Evolutionary conservation across 2,329 filamentous ascomycete species (phyloP).

Genomic region (Ophiostoma perfectum): DNA sequence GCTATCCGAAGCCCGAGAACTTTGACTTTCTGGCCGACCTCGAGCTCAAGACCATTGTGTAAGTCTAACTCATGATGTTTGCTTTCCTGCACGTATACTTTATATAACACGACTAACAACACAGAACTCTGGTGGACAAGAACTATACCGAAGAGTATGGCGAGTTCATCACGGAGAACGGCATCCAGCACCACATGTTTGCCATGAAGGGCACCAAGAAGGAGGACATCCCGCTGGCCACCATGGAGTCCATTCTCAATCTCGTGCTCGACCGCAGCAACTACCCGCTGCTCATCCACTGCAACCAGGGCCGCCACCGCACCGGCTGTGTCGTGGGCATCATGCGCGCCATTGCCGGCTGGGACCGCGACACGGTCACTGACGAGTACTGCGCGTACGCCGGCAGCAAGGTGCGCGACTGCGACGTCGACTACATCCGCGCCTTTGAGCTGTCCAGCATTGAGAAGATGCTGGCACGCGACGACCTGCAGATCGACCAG

Average conservation of each 20-base stretch:
- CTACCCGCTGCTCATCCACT: conserved; percentile 80
- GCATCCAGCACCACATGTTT: conserved; percentile 68
- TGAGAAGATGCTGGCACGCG: conserved; percentile 30
- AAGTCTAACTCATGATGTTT: conserved; percentile 33
- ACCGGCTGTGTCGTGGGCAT: conserved; percentile 85
- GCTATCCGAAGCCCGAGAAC: conserved; percentile 68
- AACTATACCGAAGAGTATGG: conserved; percentile 50
- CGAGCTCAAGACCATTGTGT: conserved; percentile 74
- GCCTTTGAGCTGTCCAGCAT: conserved; percentile 43
- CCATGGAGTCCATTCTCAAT: conserved; percentile 66
- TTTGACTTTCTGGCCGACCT: conserved; percentile 63
- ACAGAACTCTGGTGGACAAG: conserved; percentile 58
- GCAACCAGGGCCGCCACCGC: conserved; percentile 90
- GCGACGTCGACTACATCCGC: conserved; percentile 54
- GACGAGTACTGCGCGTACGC: conserved; percentile 69
- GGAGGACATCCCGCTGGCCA: conserved; percentile 57
- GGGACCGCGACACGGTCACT: conserved; percentile 57
- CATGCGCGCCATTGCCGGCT: conserved; percentile 66
- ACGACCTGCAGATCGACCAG: conserved; percentile 18
- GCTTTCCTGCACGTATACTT: background rate
- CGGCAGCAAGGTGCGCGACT: conserved; percentile 54
- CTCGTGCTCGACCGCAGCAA: conserved; percentile 67
- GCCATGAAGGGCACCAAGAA: conserved; percentile 88
- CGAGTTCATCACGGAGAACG: conserved; percentile 59
- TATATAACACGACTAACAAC: conserved; percentile 21